phyloP scores from a whole-genome alignment of 257 asterid genomes.

The Misopates orontium region DNA sequence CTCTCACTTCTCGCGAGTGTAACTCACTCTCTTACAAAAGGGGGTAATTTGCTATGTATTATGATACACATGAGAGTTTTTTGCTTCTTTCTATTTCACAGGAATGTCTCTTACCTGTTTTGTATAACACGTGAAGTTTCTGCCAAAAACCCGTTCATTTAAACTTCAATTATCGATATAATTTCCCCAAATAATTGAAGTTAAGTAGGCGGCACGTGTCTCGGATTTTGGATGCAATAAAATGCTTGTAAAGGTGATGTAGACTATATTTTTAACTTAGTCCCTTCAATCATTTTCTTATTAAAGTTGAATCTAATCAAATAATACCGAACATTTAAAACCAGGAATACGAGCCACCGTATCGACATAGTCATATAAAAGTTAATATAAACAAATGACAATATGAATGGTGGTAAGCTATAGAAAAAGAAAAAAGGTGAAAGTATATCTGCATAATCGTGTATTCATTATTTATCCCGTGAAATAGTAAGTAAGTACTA shows the following conservation, averaged over 20 bases:
- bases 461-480: background rate
- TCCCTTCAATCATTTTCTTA: conserved; percentile 9
- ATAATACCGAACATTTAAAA: background rate
- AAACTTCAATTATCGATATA: background rate
- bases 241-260: conserved; percentile 17
- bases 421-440: too few relatives aligned
- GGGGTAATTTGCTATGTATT: too few relatives aligned
- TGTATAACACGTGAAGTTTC: too few relatives aligned
- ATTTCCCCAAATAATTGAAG: conserved; percentile 25
- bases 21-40: too few relatives aligned
- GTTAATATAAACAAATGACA: too few relatives aligned
- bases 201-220: conserved; percentile 23
- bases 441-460: too few relatives aligned
- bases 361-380: background rate
- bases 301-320: background rate
- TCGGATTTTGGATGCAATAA: conserved; percentile 7
- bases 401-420: too few relatives aligned
- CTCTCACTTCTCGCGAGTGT: too few relatives aligned
- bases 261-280: background rate
- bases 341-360: background rate
- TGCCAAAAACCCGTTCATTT: too few relatives aligned
- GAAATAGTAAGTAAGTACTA: background rate
- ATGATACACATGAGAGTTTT: too few relatives aligned
- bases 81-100: too few relatives aligned
- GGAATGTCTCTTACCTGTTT: too few relatives aligned